Evolutionary conservation across 2,329 filamentous ascomycete genomes (phyloP), one percentile per base, ranked within the genome.

Genomic region (Sporothrix dimorphospora): DNA sequence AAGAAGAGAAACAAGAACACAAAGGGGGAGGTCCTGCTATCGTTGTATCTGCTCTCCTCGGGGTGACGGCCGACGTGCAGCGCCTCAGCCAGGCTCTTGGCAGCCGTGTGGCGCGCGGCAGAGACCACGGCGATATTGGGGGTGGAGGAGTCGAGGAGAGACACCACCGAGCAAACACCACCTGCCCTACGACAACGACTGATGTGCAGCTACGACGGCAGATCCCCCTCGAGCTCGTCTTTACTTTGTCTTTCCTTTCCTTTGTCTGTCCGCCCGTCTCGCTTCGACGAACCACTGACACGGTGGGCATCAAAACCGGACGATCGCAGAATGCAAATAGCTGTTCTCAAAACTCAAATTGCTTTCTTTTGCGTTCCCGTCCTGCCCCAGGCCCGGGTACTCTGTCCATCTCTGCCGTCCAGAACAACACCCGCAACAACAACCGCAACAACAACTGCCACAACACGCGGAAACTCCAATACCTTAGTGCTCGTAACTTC

Each of bases 41-140:
- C 55, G 55, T 59, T 59, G 55, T 59, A 59, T 38, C 30, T 34
- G 7, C 55, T 34, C 14, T 59, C 38, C 34, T 63, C 57, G 57
- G 57, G n/a, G 34, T 12, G 57, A 42, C 19, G 57, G n/a, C 57
- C 57, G 57, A 63, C 57, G 19, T 42, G 57, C 57, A 63, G 57
- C 57, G 57, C 57, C 34, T 40, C 57, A 63, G 38, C 19, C 34
- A 21, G 38, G 57, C 19, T 40, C 57, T 40, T 61, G 53, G 53
- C 53, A 59, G 27, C 55, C 55, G 55, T 59, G 55, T 59, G 55
- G 55, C 55, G 55, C 55, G 27, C 57, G n/a, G 57, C 34, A 42
- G 34, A 40, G n/a, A 63, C 30, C 24, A 21, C n/a, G 57, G 38
- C 19, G 57, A 63, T 63, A 63, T 42, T 59, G 16, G 55, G 55